Evolutionary conservation across 495 filamentous ascomycete genomes (phyloP).

Genomic region (Thozetella sp.): DNA sequence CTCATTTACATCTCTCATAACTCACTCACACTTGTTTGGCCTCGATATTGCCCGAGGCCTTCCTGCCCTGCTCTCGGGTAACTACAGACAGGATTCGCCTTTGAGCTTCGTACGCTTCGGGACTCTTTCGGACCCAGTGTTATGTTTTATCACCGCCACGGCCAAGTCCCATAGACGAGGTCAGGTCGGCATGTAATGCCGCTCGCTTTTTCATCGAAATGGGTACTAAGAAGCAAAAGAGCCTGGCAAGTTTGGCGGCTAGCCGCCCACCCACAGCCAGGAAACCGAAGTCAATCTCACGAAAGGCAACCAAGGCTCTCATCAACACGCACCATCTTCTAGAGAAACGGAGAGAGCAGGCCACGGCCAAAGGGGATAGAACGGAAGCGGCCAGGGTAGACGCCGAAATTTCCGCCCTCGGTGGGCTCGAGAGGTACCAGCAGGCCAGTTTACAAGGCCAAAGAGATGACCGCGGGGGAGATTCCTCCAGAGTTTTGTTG

Average conservation of each 20-base stretch:
- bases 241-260: constrained; percentile 58
- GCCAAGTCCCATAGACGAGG: too few species aligned
- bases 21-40: too few species aligned
- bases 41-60: too few species aligned
- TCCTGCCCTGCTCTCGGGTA: too few species aligned
- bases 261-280: constrained; percentile 65
- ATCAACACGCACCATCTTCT: constrained; percentile 86
- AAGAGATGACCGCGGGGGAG: constrained; percentile 79
- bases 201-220: constrained; percentile 12
- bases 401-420: constrained; percentile 55
- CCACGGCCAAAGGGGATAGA: constrained; percentile 63
- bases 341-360: constrained; percentile 74
- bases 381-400: constrained; percentile 55
- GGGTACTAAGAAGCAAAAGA: constrained; percentile 31
- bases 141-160: too few species aligned
- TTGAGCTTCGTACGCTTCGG: too few species aligned
- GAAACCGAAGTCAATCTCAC: constrained; percentile 63
- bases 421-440: constrained; percentile 86
- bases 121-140: too few species aligned
- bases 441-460: constrained; percentile 88
- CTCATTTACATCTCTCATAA: too few species aligned
- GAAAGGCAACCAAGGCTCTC: constrained; percentile 76
- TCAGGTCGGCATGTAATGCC: too few species aligned
- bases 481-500: constrained; percentile 84
- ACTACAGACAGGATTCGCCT: too few species aligned